Evolutionary conservation across 1,284 basidiomycete species (phyloP).

Genomic region (Sporisorium scitamineum): DNA sequence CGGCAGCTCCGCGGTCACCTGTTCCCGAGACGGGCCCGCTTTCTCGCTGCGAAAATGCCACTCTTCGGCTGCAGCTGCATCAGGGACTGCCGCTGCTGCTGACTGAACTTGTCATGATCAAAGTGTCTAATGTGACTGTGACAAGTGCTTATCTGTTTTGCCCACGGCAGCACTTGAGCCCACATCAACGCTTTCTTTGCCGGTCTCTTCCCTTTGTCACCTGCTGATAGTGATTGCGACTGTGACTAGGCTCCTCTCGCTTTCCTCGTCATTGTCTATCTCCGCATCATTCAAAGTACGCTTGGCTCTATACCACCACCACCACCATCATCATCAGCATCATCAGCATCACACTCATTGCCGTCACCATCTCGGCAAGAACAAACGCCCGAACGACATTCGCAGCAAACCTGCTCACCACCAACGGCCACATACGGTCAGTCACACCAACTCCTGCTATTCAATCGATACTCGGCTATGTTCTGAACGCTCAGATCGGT

Average conservation of each 20-base stretch:
- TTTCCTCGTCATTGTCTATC: background rate
- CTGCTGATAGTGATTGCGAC: background rate
- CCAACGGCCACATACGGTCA: background rate
- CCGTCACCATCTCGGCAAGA: background rate
- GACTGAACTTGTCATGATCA: slow-evolving; percentile 1
- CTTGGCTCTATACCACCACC: too few relatives aligned
- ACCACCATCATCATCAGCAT: background rate
- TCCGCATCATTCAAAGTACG: background rate
- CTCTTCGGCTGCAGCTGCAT: background rate
- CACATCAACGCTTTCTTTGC: background rate
- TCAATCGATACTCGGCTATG: background rate
- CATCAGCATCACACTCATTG: background rate
- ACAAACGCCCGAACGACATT: background rate
- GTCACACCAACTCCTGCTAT: too few relatives aligned
- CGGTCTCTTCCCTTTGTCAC: background rate
- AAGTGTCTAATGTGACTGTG: slow-evolving; percentile 1
- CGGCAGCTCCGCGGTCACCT: background rate
- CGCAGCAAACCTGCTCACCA: background rate
- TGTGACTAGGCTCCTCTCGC: background rate
- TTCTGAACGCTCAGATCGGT: background rate
- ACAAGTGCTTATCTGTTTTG: background rate
- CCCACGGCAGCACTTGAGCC: background rate
- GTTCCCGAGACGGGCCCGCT: slow-evolving; percentile 21
- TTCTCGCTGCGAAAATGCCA: background rate
- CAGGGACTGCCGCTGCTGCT: background rate